These are phyloP conservation scores for Fragilaria crotonensis DNA, from an alignment of 108 stramenopile species.

Conservation along the genomic window DNA sequence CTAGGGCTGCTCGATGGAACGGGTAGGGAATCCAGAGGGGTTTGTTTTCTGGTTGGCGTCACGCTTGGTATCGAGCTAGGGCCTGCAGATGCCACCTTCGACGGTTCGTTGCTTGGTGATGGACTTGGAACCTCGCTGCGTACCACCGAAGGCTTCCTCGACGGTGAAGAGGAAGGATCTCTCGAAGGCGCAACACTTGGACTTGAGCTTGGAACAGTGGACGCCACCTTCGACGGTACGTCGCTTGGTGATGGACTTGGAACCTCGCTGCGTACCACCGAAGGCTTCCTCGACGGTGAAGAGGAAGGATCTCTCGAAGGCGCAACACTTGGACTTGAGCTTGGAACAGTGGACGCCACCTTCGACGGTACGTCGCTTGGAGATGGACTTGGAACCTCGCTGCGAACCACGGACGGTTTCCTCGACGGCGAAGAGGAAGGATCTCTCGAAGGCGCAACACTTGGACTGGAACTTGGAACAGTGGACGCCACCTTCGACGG, in stretches of 20 bases:
- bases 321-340: not conserved
- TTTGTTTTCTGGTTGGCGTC: too few relatives aligned
- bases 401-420: not conserved
- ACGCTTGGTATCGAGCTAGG: too few relatives aligned
- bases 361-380: not conserved
- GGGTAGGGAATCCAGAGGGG: too few relatives aligned
- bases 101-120: too few relatives aligned
- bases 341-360: not conserved
- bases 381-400: not conserved
- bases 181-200: not conserved
- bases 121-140: too few relatives aligned
- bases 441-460: not conserved
- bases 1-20: too few relatives aligned
- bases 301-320: not conserved
- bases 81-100: too few relatives aligned
- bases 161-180: not conserved
- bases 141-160: too few relatives aligned
- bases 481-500: not conserved
- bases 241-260: not conserved
- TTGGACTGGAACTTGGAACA: not conserved
- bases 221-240: not conserved
- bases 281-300: not conserved
- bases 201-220: not conserved
- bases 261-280: not conserved
- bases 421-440: not conserved